These are phyloP conservation scores for Bolboschoenoplectus hybrid DNA, from an alignment of 202 grass and related monocot species.

Conservation along the genomic window DNA sequence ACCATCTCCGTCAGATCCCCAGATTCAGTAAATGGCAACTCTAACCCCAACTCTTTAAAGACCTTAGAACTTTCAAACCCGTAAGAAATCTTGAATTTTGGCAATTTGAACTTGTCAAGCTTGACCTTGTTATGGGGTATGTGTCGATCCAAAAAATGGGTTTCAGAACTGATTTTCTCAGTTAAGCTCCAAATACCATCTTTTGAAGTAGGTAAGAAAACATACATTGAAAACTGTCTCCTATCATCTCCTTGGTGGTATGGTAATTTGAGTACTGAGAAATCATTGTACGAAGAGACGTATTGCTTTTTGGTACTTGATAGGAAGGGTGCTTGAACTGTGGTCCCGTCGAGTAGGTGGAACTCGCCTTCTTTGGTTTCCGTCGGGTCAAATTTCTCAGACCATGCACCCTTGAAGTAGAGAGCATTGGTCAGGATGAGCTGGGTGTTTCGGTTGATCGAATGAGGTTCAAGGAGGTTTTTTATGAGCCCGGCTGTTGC, in stretches of 20 bases:
- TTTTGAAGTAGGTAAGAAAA: conserved; percentile 65
- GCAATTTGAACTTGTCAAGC: conserved; percentile 63
- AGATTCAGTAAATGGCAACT: conserved; percentile 58
- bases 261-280: conserved; percentile 74
- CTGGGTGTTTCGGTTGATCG: conserved; percentile 57
- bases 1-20: conserved; percentile 64
- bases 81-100: conserved; percentile 86
- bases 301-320: conserved; percentile 59
- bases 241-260: conserved; percentile 79
- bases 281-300: conserved; percentile 45
- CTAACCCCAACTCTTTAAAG: conserved; percentile 65
- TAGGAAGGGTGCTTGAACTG: conserved; percentile 69
- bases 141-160: conserved; percentile 57
- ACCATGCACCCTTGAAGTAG: conserved; percentile 89
- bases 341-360: conserved; percentile 66
- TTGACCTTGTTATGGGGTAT: conserved; percentile 55
- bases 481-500: conserved; percentile 70
- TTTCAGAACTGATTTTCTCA: conserved; percentile 55
- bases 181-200: conserved; percentile 69
- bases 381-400: conserved; percentile 73
- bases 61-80: conserved; percentile 67
- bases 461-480: conserved; percentile 62
- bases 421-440: conserved; percentile 80
- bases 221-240: conserved; percentile 90
- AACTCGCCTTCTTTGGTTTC: conserved; percentile 61